Evolutionary conservation across 768 basidiomycete species (phyloP), one percentile per base, ranked within the genome.

Genomic region (Solioccasus polychromus): DNA sequence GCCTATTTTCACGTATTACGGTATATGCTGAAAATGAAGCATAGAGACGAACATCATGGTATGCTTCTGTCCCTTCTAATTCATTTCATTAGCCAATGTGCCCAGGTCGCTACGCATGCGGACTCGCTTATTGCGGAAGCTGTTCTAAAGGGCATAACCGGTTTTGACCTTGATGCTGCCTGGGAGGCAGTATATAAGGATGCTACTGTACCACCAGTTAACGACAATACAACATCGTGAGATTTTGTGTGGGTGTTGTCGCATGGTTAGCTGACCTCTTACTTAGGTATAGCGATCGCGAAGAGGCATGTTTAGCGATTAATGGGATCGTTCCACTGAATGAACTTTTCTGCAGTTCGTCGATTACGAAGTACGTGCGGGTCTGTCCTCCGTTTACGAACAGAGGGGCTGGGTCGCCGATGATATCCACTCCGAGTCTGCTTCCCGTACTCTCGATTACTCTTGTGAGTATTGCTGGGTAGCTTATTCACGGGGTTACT

Each of bases 31-130:
- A 51, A 17, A 0, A 8, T 9, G 11, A 11, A 20, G 8, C 20
- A 22, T 38, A 70, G 85, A 92, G 58, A 90, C 88, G 1, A 92
- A 88, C 53, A 89, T 90, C 54, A 92, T 92, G 88, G 82, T 80
- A 44, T 5, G 22, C 26, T 5, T 23, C 3, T 4, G 17, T 36
- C 8, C 11, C 9, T 10, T 8, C 25, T 19, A 5, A n/a, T 11
- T 17, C 10, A 15, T 38, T 11, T 12, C 28, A 24, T 47, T 10
- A 34, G 11, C 39, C 3, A 41, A 11, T 11, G 23, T 23, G 25
- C 30, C 8, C 38, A 84, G 83, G 79, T 90, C 14, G 84, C 74
- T 9, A 90, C 87, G 0, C 87, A 92, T 52, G 85, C 86, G 7
- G 86, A 88, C 55, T 88, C 86, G 2, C 76, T 87, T 26, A 71